phyloP scores from a whole-genome alignment of 1,139 yeast genomes.

The Debaryomyces fabryi region DNA sequence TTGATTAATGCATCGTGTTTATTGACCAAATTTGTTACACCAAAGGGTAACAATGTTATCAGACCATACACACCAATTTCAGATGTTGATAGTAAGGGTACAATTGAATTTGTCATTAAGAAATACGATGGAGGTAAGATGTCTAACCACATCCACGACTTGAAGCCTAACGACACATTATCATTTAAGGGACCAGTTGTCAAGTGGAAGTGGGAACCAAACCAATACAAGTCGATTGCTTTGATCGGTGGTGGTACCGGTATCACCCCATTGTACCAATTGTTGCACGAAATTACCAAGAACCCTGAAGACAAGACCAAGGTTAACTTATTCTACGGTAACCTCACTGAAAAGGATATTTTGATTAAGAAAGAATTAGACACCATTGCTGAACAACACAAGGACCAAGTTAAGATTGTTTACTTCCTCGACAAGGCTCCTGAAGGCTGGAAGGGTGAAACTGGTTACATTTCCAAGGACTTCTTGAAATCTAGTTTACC shows the following conservation, averaged over 20 bases:
- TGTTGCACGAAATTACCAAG: slow-evolving; percentile 74
- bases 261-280: slow-evolving; percentile 92
- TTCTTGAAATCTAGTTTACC: slow-evolving; percentile 70
- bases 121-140: slow-evolving; percentile 84
- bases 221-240: slow-evolving; percentile 71
- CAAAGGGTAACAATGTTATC: slow-evolving; percentile 84
- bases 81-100: slow-evolving; percentile 69
- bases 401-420: slow-evolving; percentile 69
- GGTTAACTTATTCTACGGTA: slow-evolving; percentile 75
- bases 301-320: slow-evolving; percentile 79
- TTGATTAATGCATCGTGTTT: slow-evolving; percentile 79
- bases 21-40: slow-evolving; percentile 77
- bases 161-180: slow-evolving; percentile 79
- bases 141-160: slow-evolving; percentile 70
- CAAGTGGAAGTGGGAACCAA: slow-evolving; percentile 92
- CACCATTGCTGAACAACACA: slow-evolving; percentile 57
- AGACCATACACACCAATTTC: slow-evolving; percentile 97
- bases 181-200: slow-evolving; percentile 93
- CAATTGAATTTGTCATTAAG: slow-evolving; percentile 81
- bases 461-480: slow-evolving; percentile 82
- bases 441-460: slow-evolving; percentile 75
- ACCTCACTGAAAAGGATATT: slow-evolving; percentile 76
- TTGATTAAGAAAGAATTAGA: slow-evolving; percentile 80
- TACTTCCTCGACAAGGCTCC: slow-evolving; percentile 77
- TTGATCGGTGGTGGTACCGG: slow-evolving; percentile 98